Conservation (phyloP, 2,329 filamentous ascomycete genomes). For the Fusarium siculi region DNA sequence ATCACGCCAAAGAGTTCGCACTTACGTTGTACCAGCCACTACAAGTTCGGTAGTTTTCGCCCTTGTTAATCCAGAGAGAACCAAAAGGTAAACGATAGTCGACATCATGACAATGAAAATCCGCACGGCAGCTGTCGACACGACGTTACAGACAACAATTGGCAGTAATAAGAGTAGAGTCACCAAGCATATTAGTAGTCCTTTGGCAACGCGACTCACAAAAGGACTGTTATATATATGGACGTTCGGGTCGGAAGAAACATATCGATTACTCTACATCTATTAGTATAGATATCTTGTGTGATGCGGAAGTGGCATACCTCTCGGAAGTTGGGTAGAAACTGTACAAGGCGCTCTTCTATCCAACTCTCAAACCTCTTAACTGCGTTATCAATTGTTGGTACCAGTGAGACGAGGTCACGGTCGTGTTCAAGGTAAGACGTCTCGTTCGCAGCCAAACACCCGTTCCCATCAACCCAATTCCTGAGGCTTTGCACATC, state of each 20-base stretch:
- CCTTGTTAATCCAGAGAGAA: neutral
- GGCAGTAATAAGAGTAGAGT: neutral
- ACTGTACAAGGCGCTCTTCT: neutral
- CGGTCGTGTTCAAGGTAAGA: neutral
- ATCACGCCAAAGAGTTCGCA: fast-evolving
- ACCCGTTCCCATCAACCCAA: neutral
- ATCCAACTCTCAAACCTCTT: slow-evolving; percentile 1
- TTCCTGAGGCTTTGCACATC: neutral
- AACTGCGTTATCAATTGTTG: neutral
- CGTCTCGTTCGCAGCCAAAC: neutral
- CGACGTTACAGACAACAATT: slow-evolving; percentile 5
- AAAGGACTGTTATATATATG: neutral
- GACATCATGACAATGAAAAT: slow-evolving; percentile 3
- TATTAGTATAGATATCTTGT: neutral
- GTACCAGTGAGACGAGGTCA: neutral
- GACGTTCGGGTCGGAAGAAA: neutral
- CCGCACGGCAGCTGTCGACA: neutral
- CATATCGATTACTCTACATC: neutral
- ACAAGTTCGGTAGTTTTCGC: neutral
- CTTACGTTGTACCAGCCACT: slow-evolving; percentile 3
- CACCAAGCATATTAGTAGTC: neutral
- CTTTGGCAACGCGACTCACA: neutral
- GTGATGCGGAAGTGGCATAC: neutral
- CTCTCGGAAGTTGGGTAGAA: neutral
- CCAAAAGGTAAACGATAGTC: neutral